phyloP scores from a whole-genome alignment of 2,329 filamentous ascomycete species.

The Epichloe brachyelytri region DNA sequence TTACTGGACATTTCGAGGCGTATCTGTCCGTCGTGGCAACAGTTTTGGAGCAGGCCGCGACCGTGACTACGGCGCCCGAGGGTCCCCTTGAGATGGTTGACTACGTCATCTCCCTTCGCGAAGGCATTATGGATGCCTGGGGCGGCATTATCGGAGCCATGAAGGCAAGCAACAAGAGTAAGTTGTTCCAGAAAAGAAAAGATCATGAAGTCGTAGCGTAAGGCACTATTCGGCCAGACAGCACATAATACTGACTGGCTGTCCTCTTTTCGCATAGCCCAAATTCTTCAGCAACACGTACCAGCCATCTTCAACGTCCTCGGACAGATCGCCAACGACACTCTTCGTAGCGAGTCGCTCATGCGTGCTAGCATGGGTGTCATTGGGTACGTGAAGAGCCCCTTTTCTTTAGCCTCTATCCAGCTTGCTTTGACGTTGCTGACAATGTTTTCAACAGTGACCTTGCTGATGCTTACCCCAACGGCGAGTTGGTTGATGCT shows the following conservation, averaged over 20 bases:
- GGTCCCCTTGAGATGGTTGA: constrained; percentile 91
- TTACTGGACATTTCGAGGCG: constrained; percentile 80
- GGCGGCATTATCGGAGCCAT: constrained; percentile 91
- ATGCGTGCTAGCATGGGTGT: constrained; percentile 95
- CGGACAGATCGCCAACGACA: constrained; percentile 64
- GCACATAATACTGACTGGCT: neutral
- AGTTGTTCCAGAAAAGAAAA: constrained; percentile 18
- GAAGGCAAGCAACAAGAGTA: constrained; percentile 69
- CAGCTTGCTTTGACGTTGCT: neutral
- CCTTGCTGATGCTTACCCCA: constrained; percentile 83
- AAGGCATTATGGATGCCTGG: constrained; percentile 99
- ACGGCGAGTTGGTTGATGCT: constrained; percentile 68
- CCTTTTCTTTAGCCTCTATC: neutral
- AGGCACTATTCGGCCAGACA: no score
- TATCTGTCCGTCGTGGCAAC: constrained; percentile 88
- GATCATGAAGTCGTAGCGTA: no score
- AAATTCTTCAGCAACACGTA: constrained; percentile 63
- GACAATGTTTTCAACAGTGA: constrained; percentile 46
- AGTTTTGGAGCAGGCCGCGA: constrained; percentile 85
- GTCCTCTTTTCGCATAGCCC: constrained; percentile 33
- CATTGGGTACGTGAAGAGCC: constrained; percentile 59
- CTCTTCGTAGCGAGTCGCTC: constrained; percentile 80
- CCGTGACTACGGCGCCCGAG: constrained; percentile 65
- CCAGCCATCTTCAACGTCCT: constrained; percentile 80
- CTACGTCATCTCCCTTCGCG: constrained; percentile 86